A percentile compares a stretch with the other conserved stretches of the same genome.
Conservation (phyloP, 1,139 yeast genomes). For the Hemisphaericaspora subhashii region DNA sequence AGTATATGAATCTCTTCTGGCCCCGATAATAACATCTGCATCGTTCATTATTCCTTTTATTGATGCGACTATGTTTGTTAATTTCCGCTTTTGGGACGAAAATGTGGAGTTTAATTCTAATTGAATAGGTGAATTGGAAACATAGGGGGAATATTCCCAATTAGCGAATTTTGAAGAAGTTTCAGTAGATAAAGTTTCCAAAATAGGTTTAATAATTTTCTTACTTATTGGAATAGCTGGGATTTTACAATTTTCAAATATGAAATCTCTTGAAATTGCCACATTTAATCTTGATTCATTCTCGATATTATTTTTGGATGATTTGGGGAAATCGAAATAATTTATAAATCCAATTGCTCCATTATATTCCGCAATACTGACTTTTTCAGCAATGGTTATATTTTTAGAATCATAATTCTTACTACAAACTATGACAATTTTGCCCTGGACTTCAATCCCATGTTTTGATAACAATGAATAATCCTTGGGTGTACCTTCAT, state of each 20-base stretch:
- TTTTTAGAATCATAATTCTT: constrained; percentile 8
- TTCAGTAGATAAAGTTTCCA: constrained; percentile 23
- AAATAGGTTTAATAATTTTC: constrained; percentile 31
- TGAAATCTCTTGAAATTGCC: constrained; percentile 13
- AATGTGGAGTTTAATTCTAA: constrained; percentile 24
- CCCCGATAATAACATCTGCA: constrained; percentile 45
- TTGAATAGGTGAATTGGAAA: constrained; percentile 13
- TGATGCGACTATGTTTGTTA: constrained; percentile 37
- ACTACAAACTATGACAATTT: constrained; percentile 33
- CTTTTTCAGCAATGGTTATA: constrained; percentile 26
- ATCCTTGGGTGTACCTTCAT: constrained; percentile 33
- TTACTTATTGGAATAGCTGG: constrained; percentile 41
- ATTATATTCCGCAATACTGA: constrained; percentile 26
- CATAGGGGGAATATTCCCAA: constrained; percentile 35
- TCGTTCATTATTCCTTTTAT: constrained; percentile 42
- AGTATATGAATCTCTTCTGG: constrained; percentile 42
- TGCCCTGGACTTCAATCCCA: constrained; percentile 22
- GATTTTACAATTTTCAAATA: constrained; percentile 19
- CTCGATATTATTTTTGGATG: constrained; percentile 6
- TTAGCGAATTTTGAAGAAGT: constrained; percentile 16
- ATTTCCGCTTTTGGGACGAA: constrained; percentile 14
- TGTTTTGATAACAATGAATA: constrained; percentile 22
- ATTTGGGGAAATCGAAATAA: constrained; percentile 21
- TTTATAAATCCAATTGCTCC: constrained; percentile 34
- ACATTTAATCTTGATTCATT: constrained; percentile 8